Base-by-base conservation (phyloP, 1,284 basidiomycete genomes). In the Marasmius sp. region DNA sequence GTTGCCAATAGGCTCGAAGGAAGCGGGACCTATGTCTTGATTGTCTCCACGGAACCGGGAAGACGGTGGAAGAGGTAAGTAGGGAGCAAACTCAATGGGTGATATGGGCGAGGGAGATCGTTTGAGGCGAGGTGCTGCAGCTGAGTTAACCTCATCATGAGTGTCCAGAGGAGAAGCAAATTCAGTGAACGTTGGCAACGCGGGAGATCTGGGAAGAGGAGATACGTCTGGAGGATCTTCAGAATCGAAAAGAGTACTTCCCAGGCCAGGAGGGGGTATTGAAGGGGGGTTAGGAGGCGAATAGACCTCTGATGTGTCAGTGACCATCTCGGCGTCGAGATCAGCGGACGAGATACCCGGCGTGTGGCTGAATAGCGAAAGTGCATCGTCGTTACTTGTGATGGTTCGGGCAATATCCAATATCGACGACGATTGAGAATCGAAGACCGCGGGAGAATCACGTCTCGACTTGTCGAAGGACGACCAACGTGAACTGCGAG, bases 211-310 rank as follows among this genome's bases (percentile, higher is more conserved):
- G 12, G 16, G 1, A 18, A 14, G 48, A 36, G 56, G 50, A 52
- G 60, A 50, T 20, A 39, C 41, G n/a, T 53, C 36, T n/a, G 49
- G 43, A 22, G 39, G n/a, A 48, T 60, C 60, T n/a, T 22, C 52
- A 8, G 55, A 57, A 33, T 56, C 48, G 33, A 61, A 61, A 6
- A 57, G 34, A 9, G 45, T 43, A 34, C 38, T 37, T 6, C 65
- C 65, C 5, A 66, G 47, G 47, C 64, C 65, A 37, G 65, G 62
- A 36, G 61, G 61, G 6, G 64, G 64, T n/a, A 65, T 63, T 47
- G 49, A 62, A 18, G 64, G 64, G 20, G 61, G 59, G 45, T 11
- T 54, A 10, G 34, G 14, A 10, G 52, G 52, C 5, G 27, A 36
- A 14, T 14, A 37, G 20, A 34, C 34, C 38, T 38, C 34, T 8